Conservation (phyloP, 2,329 filamentous ascomycete species). For the Cladosporium sp. region DNA sequence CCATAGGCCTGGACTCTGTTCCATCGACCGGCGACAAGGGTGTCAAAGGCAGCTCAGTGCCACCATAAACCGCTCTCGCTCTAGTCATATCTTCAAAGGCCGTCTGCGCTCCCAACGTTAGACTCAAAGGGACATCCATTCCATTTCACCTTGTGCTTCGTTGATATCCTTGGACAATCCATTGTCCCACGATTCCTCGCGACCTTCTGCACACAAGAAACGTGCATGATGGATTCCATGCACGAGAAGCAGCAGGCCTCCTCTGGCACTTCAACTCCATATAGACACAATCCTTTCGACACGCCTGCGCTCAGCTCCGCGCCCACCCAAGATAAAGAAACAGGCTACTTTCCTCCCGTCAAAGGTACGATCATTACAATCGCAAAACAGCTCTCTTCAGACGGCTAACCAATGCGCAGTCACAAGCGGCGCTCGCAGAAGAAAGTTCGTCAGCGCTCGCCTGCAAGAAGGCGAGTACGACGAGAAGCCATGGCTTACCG, state of each 20-base stretch:
- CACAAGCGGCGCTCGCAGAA: slow-evolving; percentile 3
- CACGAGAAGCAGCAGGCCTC: neutral
- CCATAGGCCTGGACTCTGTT: neutral
- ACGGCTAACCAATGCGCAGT: neutral
- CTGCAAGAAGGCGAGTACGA: slow-evolving; percentile 20
- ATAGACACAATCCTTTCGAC: slow-evolving; percentile 17
- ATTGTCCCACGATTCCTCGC: neutral
- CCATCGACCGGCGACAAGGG: neutral
- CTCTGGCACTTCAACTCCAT: slow-evolving; percentile 15
- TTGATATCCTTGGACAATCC: neutral
- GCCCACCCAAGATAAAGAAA: slow-evolving; percentile 15
- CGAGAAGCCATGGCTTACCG: slow-evolving; percentile 21
- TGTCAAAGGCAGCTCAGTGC: slow-evolving; percentile 3
- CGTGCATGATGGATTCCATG: neutral
- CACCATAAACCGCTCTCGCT: neutral
- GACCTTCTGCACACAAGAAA: neutral
- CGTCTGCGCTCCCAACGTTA: neutral
- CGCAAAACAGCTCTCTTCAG: neutral
- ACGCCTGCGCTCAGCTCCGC: slow-evolving; percentile 16
- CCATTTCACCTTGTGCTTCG: neutral
- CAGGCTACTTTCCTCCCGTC: slow-evolving; percentile 19
- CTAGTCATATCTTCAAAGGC: slow-evolving; percentile 1
- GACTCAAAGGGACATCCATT: neutral
- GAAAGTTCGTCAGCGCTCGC: slow-evolving; percentile 21
- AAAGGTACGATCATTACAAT: neutral